Percentiles rank a stretch among this genome's conserved stretches.
phyloP scores from a whole-genome alignment of 2,329 filamentous ascomycete genomes.

The Colletotrichum endophyticum region DNA sequence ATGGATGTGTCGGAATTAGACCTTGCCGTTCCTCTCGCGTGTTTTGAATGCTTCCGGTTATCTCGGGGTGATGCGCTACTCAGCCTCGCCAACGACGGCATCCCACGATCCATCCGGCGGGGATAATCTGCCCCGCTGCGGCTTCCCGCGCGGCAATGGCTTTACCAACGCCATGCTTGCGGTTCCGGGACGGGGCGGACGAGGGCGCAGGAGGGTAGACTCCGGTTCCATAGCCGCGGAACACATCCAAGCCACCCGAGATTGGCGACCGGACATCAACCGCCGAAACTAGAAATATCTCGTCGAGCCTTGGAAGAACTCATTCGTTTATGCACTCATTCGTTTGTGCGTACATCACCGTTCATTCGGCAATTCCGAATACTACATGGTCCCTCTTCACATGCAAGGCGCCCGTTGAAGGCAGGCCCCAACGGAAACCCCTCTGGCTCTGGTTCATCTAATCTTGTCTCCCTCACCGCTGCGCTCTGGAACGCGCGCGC shows the following conservation, averaged over 20 bases:
- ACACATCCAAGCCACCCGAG: background rate
- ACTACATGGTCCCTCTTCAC: background rate
- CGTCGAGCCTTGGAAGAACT: background rate
- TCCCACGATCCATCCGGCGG: background rate
- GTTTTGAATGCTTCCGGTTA: background rate
- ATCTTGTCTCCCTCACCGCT: background rate
- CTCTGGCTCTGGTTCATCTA: background rate
- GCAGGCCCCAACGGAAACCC: background rate
- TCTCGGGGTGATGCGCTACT: background rate
- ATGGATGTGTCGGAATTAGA: conserved; percentile 4
- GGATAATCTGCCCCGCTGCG: background rate
- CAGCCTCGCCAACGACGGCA: background rate
- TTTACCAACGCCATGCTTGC: background rate
- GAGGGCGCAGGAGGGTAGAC: background rate
- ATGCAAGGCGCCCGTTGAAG: background rate
- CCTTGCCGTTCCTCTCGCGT: background rate
- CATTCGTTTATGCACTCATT: too few relatives aligned
- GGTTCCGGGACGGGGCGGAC: background rate
- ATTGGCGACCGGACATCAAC: background rate
- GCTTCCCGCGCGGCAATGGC: background rate
- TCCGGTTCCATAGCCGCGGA: background rate
- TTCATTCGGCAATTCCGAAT: background rate
- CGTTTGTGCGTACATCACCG: background rate
- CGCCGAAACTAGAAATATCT: background rate
- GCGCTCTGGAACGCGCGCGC: background rate